Conservation (phyloP, 768 basidiomycete genomes). For the Asterophora parasitica region DNA sequence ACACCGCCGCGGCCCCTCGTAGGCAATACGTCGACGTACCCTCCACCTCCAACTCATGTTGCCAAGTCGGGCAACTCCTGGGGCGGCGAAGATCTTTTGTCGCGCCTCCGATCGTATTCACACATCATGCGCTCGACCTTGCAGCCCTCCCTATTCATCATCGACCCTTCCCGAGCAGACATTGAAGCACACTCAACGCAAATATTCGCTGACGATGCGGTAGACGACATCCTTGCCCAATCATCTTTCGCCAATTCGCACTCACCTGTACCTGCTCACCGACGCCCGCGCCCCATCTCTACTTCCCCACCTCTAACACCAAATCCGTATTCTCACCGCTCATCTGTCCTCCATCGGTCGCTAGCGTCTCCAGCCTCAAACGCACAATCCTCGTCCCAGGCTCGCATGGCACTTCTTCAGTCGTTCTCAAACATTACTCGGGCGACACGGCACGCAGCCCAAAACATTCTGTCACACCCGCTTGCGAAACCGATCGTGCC, state of each 20-base stretch:
- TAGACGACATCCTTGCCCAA: slow-evolving; percentile 80
- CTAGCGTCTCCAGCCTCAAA: slow-evolving; percentile 52
- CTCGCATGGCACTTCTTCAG: slow-evolving; percentile 80
- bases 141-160: slow-evolving; percentile 80
- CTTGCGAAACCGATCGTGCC: slow-evolving; percentile 95
- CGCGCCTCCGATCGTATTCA: slow-evolving; percentile 70
- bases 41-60: slow-evolving; percentile 50
- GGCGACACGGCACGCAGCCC: slow-evolving; percentile 88
- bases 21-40: slow-evolving; percentile 50
- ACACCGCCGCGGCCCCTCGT: slow-evolving; percentile 31
- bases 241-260: slow-evolving; percentile 73
- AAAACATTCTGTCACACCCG: slow-evolving; percentile 92
- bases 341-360: slow-evolving; percentile 80
- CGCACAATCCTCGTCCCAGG: slow-evolving; percentile 57
- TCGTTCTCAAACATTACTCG: slow-evolving; percentile 94
- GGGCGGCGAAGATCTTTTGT: slow-evolving; percentile 86
- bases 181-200: slow-evolving; percentile 86
- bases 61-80: slow-evolving; percentile 50
- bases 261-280: slow-evolving; percentile 81
- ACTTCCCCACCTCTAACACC: slow-evolving; percentile 26
- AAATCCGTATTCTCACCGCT: slow-evolving; percentile 59
- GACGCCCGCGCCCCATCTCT: slow-evolving; percentile 65
- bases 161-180: slow-evolving; percentile 92
- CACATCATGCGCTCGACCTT: slow-evolving; percentile 82
- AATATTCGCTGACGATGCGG: slow-evolving; percentile 80